Base-by-base conservation (phyloP, 768 basidiomycete genomes). In the Termitomyces sp. region DNA sequence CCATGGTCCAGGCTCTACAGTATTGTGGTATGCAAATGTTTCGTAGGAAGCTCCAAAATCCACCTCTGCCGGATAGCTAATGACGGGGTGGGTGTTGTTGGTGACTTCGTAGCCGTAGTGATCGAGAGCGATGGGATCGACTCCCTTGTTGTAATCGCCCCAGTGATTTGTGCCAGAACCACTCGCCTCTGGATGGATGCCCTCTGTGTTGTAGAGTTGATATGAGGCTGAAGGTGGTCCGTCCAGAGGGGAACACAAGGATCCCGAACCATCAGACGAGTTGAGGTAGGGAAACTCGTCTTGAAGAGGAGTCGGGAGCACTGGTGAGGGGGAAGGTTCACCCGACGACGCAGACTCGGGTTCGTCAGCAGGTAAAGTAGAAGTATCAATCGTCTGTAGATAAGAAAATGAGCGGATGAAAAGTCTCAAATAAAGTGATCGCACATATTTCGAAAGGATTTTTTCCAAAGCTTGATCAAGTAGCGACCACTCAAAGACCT, bases 391-490 rank as follows among this genome's bases (percentile, higher is more conserved):
- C 6, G 80, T 80, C 81, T 82, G 54, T 5, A 27, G 11, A 15
- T 25, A 12, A 33, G 2, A 16, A n/a, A 36, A 23, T 43, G 15
- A 32, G 29, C 33, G 38, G 35, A 16, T 25, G 7, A 22, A 50
- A 39, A 48, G 52, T n/a, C 31, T 39, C 15, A 27, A 22, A 56
- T 22, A 23, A 20, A 22, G 31, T 54, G 20, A 20, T 76, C 88
- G 61, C 62, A 91, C 90, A 64, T 91, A 92, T 91, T 90, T 90
- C 3, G 86, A 84, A 20, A 91, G 75, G 54, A 91, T 89, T 68
- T 90, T 91, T 44, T 88, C 85, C 50, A 92, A 68, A 0, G 89
- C 88, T 58, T 84, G 81, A 16, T 79, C 79, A n/a, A 92, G 74
- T 42, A 81, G 68, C 27, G 74, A 76, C 90, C 90, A 92, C 38